phyloP scores from a whole-genome alignment of 2,329 filamentous ascomycete species.

The Nothopassalora personata region DNA sequence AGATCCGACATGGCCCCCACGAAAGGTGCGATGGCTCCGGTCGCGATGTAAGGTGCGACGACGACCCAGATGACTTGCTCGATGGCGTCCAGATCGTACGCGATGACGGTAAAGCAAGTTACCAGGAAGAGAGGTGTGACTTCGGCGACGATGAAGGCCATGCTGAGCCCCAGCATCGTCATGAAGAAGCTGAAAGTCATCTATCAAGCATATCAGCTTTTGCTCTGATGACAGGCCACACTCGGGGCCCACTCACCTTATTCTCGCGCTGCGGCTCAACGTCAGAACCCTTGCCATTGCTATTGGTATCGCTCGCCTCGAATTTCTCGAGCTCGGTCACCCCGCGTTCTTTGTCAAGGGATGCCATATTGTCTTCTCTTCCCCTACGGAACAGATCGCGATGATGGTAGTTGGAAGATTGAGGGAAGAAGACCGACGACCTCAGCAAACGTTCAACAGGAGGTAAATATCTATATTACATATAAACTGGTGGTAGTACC shows the following conservation, averaged over 20 bases:
- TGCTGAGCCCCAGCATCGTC: conserved; percentile 14
- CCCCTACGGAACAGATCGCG: no score
- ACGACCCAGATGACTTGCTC: conserved; percentile 16
- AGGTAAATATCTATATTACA: no score
- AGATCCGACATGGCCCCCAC: conserved; percentile 13
- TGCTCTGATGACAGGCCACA: not conserved
- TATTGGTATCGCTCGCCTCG: not conserved
- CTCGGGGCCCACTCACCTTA: not conserved
- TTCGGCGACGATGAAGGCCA: conserved; percentile 16
- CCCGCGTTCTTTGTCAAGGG: not conserved
- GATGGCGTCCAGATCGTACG: conserved; percentile 11
- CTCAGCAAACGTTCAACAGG: no score
- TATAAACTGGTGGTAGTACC: no score
- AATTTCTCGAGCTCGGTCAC: not conserved
- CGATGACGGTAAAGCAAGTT: conserved; percentile 17
- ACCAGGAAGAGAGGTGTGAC: conserved; percentile 18
- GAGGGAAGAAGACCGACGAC: no score
- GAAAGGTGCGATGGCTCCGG: conserved; percentile 15
- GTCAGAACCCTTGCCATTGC: not conserved
- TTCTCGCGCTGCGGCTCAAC: not conserved
- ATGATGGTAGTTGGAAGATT: no score
- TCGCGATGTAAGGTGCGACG: conserved; percentile 16
- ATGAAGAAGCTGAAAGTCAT: conserved; percentile 16
- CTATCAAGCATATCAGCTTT: not conserved
- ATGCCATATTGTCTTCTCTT: not conserved